Conservation (phyloP, 202 grass and related monocot species). For the Zoysia matrella region DNA sequence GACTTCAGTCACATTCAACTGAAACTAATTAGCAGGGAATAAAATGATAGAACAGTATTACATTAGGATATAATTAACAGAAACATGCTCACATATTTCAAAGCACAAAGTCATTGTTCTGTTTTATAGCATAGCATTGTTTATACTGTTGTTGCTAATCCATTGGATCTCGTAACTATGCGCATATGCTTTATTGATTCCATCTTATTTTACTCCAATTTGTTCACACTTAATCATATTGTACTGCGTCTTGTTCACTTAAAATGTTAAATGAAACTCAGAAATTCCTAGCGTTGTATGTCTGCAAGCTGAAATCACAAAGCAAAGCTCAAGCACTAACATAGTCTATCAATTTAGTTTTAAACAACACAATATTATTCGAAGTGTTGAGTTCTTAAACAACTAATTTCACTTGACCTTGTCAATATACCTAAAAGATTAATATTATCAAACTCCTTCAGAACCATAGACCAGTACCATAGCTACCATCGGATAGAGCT, state of each 20-base stretch:
- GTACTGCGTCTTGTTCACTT: conserved; percentile 17
- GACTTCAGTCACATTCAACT: neutral
- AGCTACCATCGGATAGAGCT: conserved; percentile 51
- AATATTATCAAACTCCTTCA: conserved; percentile 23
- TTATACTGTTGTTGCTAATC: neutral
- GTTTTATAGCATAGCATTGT: neutral
- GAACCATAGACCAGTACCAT: neutral
- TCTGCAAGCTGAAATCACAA: conserved; percentile 25
- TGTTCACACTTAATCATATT: conserved; percentile 11
- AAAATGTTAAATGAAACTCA: conserved; percentile 1
- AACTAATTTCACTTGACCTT: conserved; percentile 30
- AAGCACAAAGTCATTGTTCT: neutral
- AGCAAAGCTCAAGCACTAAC: conserved; percentile 23
- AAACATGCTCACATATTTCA: neutral
- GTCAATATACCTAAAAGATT: conserved; percentile 22
- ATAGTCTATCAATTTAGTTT: conserved; percentile 21
- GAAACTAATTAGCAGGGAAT: neutral
- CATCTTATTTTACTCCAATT: conserved; percentile 15
- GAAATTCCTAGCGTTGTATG: conserved; percentile 1
- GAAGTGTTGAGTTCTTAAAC: neutral
- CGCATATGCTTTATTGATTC: neutral
- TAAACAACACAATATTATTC: conserved; percentile 35
- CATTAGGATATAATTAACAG: neutral
- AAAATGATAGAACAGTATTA: neutral
- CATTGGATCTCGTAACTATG: neutral